Base-by-base conservation (phyloP, 2,329 filamentous ascomycete species). In the Orbilia brochopaga region DNA sequence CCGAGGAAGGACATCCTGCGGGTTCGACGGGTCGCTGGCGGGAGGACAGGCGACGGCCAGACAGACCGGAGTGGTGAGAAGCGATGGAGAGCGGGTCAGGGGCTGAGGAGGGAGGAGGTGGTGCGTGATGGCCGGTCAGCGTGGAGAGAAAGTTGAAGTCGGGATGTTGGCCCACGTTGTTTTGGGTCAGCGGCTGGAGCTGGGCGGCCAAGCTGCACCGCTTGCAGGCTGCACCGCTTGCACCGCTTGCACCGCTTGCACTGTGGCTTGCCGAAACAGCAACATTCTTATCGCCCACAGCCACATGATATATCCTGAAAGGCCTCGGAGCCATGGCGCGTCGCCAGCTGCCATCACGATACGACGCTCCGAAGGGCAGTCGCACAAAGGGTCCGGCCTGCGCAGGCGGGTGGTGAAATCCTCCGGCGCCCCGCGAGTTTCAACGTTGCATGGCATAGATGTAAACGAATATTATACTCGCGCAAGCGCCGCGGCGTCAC, bases 1-100 rank as follows among this genome's bases (percentile, higher is more conserved):
- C 91, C 92, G 78, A 96, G 82, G 83, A 97, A 97, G 74, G 75
- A 60, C 76, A 76, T 77, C 27, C 64, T 63, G 62, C 35, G 56
- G 42, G 55, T 64, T 48, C 42, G 48, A 42, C 42, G 27, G 57
- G 32, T 53, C 44, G 48, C 54, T 15, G 55, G 17, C 46, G 50
- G 42, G 53, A 48, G 48, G 27, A 21, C 48, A 13, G n/a, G 37
- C 37, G 53, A 55, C 46, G 32, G 53, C 59, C 66, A 42, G 54
- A 44, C 30, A 60, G 66, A 46, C 51, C 37, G 55, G 19, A 58
- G 23, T 10, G 32, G 23, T 52, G 58, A 54, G 24, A 51, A 54
- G 63, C 58, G 53, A 46, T 15, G 44, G 17, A 6, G 17, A 48
- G 44, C 44, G 8, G 19, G 17, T 48, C 44, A 23, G 44, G 19